Percentiles rank a stretch among this genome's conserved stretches.
Evolutionary conservation across 2,329 filamentous ascomycete species (phyloP).

Genomic region (Aureobasidium leucospermi): DNA sequence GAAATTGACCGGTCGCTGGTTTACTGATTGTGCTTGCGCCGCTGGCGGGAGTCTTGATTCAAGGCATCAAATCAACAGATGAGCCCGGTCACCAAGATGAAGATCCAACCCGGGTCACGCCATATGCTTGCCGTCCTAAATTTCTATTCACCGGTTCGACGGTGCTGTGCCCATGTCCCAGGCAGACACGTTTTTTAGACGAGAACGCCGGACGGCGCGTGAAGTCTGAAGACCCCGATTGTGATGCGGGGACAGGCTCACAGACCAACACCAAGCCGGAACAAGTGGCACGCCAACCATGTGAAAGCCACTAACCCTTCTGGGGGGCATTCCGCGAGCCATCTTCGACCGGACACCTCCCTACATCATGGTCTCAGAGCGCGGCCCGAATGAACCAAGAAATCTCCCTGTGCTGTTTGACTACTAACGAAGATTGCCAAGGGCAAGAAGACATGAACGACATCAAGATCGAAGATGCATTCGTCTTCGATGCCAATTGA

Average conservation of each 20-base stretch:
- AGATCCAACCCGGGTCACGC: neutral
- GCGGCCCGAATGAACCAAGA: slow-evolving; percentile 9
- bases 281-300: neutral
- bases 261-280: slow-evolving; percentile 8
- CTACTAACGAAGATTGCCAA: neutral
- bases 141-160: slow-evolving; percentile 8
- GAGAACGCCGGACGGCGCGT: neutral
- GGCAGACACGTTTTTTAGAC: slow-evolving; percentile 14
- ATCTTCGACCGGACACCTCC: neutral
- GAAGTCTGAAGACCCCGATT: neutral
- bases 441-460: neutral
- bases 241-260: neutral
- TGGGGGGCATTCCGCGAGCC: slow-evolving; percentile 3
- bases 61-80: neutral
- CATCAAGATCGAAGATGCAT: neutral
- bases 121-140: neutral
- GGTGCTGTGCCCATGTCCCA: neutral
- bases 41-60: neutral
- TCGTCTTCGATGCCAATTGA: neutral
- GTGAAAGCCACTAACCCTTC: neutral
- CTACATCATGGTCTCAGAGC: slow-evolving; percentile 13
- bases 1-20: neutral
- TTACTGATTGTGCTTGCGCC: neutral
- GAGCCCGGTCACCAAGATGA: neutral
- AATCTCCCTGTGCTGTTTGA: neutral